These are phyloP conservation scores for Bisporella sp. DNA, from an alignment of 2,329 filamentous ascomycete species.

Conservation along the genomic window DNA sequence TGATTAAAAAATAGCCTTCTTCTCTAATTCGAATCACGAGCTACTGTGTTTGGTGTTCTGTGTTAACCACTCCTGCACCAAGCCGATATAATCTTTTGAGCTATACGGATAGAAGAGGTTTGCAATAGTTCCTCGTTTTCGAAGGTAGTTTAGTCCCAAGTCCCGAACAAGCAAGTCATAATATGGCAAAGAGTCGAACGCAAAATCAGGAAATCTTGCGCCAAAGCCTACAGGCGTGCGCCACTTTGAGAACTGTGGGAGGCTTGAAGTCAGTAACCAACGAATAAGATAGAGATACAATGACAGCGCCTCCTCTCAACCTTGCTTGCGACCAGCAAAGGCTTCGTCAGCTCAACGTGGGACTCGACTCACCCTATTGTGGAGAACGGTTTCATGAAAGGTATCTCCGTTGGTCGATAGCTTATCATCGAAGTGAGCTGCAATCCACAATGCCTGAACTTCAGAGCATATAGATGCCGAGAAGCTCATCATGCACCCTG, in stretches of 20 bases:
- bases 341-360: too few species aligned
- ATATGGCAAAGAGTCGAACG: slow-evolving; percentile 71
- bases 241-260: slow-evolving; percentile 52
- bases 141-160: slow-evolving; percentile 49
- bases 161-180: slow-evolving; percentile 62
- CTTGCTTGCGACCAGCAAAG: too few species aligned
- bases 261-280: too few species aligned
- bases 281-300: too few species aligned
- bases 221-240: slow-evolving; percentile 63
- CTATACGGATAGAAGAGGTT: slow-evolving; percentile 39
- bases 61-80: slow-evolving; percentile 35
- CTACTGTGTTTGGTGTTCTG: not conserved
- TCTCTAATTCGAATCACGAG: too few species aligned
- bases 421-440: slow-evolving; percentile 53
- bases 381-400: slow-evolving; percentile 50
- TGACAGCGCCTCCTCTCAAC: too few species aligned
- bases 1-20: too few species aligned
- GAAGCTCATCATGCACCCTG: slow-evolving; percentile 37
- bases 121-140: slow-evolving; percentile 40
- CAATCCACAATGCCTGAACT: slow-evolving; percentile 53
- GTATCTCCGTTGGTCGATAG: slow-evolving; percentile 34
- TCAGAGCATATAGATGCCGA: slow-evolving; percentile 36
- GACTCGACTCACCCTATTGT: slow-evolving; percentile 38
- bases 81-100: slow-evolving; percentile 36
- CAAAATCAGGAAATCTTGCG: slow-evolving; percentile 56